phyloP scores from a whole-genome alignment of 1,139 yeast genomes.

The Lodderomyces pseudojiufengensis region DNA sequence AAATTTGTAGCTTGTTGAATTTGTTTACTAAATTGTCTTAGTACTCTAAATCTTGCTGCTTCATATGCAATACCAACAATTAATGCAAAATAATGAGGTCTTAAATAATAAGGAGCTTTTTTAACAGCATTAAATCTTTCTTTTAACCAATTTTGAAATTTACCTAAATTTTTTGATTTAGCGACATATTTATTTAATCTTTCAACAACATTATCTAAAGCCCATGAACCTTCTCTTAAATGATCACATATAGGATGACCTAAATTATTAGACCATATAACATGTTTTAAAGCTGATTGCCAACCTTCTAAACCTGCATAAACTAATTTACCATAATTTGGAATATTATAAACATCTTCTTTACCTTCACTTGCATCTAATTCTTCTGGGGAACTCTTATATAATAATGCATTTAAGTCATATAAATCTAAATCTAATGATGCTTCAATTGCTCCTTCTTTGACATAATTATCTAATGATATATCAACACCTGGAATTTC shows the following conservation, averaged over 20 bases:
- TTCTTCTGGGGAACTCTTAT: slow-evolving; percentile 84
- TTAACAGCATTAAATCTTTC: slow-evolving; percentile 63
- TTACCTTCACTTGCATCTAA: slow-evolving; percentile 70
- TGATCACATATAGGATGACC: slow-evolving; percentile 84
- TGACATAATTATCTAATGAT: slow-evolving; percentile 59
- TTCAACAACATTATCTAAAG: slow-evolving; percentile 68
- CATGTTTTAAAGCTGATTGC: slow-evolving; percentile 63
- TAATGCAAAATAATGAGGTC: slow-evolving; percentile 84
- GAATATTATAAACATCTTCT: slow-evolving; percentile 72
- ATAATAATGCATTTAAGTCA: slow-evolving; percentile 73
- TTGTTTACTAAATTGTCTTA: slow-evolving; percentile 48
- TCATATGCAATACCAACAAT: slow-evolving; percentile 78
- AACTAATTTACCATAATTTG: slow-evolving; percentile 65
- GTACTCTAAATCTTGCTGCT: slow-evolving; percentile 67
- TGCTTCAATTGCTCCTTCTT: slow-evolving; percentile 74
- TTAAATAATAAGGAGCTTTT: slow-evolving; percentile 68
- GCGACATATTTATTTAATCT: slow-evolving; percentile 58
- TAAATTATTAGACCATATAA: slow-evolving; percentile 68
- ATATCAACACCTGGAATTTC: slow-evolving; percentile 53
- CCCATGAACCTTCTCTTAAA: slow-evolving; percentile 84
- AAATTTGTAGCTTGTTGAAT: slow-evolving; percentile 66
- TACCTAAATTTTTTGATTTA: slow-evolving; percentile 41
- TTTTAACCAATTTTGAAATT: slow-evolving; percentile 66
- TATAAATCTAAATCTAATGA: slow-evolving; percentile 55
- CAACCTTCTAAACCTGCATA: slow-evolving; percentile 96